Evolutionary conservation across 139 green algal genomes (phyloP).

Genomic region (Zygnema cylindricum): DNA sequence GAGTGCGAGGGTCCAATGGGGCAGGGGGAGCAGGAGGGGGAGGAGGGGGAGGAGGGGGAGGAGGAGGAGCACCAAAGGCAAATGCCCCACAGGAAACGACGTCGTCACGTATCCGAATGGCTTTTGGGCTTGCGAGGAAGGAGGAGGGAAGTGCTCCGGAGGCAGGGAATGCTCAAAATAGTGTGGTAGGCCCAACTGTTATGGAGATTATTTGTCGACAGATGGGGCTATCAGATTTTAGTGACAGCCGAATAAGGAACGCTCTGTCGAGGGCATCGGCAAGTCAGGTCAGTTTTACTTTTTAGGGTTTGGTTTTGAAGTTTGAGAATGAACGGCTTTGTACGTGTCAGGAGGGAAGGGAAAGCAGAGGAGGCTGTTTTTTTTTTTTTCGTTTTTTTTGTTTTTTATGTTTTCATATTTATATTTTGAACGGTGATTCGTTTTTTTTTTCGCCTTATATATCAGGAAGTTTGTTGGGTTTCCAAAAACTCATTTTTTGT

Average conservation of each 20-base stretch:
- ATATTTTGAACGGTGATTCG: too few species aligned
- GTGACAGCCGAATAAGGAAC: slow-evolving; percentile 29
- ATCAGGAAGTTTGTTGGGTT: too few species aligned
- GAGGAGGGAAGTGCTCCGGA: background rate
- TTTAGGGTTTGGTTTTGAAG: too few species aligned
- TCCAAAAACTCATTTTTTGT: too few species aligned
- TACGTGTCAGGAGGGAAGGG: too few species aligned
- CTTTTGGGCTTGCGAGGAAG: background rate
- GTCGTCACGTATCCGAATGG: background rate
- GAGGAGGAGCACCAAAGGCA: background rate
- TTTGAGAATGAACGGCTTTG: too few species aligned
- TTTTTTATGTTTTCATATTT: too few species aligned
- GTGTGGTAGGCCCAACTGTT: background rate
- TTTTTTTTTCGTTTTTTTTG: too few species aligned
- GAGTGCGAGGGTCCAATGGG: background rate
- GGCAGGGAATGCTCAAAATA: background rate
- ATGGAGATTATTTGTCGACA: slow-evolving; percentile 40
- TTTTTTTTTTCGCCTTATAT: too few species aligned
- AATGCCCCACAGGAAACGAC: slow-evolving; percentile 29
- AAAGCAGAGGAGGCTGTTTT: too few species aligned
- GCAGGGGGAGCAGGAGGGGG: background rate
- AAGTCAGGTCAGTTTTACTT: slow-evolving; percentile 32
- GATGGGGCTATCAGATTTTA: slow-evolving; percentile 33
- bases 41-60: background rate
- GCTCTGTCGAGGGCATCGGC: slow-evolving; percentile 23